Evolutionary conservation across 1,139 yeast species (phyloP), one percentile per base, ranked within the genome.

Genomic region (Geotrichum phurueaensis): DNA sequence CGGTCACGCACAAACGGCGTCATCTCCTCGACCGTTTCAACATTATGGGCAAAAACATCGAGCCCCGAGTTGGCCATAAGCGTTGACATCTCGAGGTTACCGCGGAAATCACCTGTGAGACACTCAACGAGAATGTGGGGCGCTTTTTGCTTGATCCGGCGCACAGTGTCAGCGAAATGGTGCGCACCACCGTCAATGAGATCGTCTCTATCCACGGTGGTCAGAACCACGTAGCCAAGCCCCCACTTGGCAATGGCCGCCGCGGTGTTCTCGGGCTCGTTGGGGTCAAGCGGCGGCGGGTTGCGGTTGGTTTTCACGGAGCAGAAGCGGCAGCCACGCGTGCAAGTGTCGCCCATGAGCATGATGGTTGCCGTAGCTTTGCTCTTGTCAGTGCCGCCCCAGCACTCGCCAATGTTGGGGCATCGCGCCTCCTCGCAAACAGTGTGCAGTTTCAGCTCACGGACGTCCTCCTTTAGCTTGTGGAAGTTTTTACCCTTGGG

Each of bases 351-450:
- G 63, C 99, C 99, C 81, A 95, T 81, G 65, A 95, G 79, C 99
- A 95, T 95, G 69, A 95, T 94, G 2, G 99, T 95, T 5, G 99
- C 99, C 3, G 99, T 95, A n/a, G 99, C 97, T 69, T 89, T 95
- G 6, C 92, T 82, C 74, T 91, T 91, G 68, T 81, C 84, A 70
- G 87, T 85, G 43, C 99, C 99, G 60, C 99, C 98, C 99, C 99
- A 95, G 76, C 99, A 95, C 74, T 95, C 99, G 58, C 98, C 97
- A 63, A 95, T 95, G 73, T 95, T 95, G 22, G 99, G 99, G 76
- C 99, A 95, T 70, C 94, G 86, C 10, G 99, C 99, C 71, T 94
- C 99, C 73, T 94, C 98, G 76, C 99, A 95, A 36, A 95, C 99
- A 0, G 99, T 92, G 50, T 97, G 88, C 60, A 95, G 78, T 65